Evolutionary conservation across 305 asterid species (phyloP).

Genomic region (Fraxinus baroniana): DNA sequence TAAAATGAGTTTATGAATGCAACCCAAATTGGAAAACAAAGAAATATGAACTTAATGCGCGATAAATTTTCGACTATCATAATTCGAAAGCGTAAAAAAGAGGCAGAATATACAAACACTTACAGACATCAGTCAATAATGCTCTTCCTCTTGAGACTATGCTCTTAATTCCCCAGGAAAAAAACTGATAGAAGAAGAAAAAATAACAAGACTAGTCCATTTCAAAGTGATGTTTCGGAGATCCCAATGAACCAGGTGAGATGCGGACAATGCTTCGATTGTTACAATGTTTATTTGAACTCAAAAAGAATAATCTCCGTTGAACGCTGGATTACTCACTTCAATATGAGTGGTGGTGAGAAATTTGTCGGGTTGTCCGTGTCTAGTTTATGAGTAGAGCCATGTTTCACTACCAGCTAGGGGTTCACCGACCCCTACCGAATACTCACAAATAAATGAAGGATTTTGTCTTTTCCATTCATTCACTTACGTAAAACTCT

Average conservation of each 20-base stretch:
- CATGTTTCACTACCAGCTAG: too few relatives aligned
- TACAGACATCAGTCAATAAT: conserved; percentile 35
- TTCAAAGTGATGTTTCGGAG: conserved; percentile 29
- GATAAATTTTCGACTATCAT: not conserved
- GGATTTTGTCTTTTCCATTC: too few relatives aligned
- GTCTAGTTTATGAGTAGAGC: not conserved
- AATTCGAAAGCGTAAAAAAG: not conserved
- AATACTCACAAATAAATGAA: too few relatives aligned
- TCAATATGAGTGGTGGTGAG: not conserved
- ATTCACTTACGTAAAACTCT: too few relatives aligned
- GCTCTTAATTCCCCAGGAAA: not conserved
- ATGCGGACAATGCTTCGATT: conserved; percentile 29
- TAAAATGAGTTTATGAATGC: not conserved
- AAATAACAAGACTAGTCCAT: conserved; percentile 22
- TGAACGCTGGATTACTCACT: not conserved
- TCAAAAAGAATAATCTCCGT: conserved; percentile 20
- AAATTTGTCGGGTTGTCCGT: not conserved
- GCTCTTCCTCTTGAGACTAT: conserved; percentile 1
- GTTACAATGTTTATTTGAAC: conserved; percentile 30
- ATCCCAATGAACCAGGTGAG: conserved; percentile 33
- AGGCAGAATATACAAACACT: conserved; percentile 22
- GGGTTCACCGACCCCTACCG: too few relatives aligned
- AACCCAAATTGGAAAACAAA: not conserved
- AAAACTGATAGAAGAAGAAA: not conserved
- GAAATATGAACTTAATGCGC: not conserved